Percentiles rank a stretch among this genome's conserved stretches.
phyloP scores from a whole-genome alignment of 805 yeast species.

The Starmerella asiatica region DNA sequence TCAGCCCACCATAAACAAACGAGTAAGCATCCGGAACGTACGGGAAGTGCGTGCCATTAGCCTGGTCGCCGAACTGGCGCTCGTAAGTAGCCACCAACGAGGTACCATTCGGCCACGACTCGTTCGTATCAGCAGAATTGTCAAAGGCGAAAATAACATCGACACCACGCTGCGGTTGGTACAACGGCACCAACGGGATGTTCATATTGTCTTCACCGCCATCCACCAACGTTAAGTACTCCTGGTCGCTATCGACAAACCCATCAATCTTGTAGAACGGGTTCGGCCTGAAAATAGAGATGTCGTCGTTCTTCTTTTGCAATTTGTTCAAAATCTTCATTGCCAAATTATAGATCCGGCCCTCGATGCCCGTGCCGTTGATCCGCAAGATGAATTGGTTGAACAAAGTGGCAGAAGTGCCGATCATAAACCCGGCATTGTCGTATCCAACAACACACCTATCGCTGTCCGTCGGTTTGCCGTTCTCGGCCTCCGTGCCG shows the following conservation, averaged over 20 bases:
- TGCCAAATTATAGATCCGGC: slow-evolving; percentile 36
- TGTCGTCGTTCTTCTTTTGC: slow-evolving; percentile 32
- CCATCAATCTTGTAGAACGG: slow-evolving; percentile 38
- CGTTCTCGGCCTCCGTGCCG: slow-evolving; percentile 48
- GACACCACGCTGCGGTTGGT: slow-evolving; percentile 46
- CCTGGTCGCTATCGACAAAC: slow-evolving; percentile 20
- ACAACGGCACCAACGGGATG: slow-evolving; percentile 51
- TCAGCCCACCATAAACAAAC: slow-evolving; percentile 37
- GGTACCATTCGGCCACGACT: slow-evolving; percentile 29
- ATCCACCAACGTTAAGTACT: slow-evolving; percentile 45
- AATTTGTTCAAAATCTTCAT: slow-evolving; percentile 31
- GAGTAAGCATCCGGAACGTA: slow-evolving; percentile 29
- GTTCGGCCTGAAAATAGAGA: slow-evolving; percentile 60
- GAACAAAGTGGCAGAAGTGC: slow-evolving; percentile 40
- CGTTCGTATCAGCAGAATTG: slow-evolving; percentile 27
- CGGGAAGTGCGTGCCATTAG: slow-evolving; percentile 21
- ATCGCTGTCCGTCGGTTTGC: slow-evolving; percentile 34
- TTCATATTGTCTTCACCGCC: slow-evolving; percentile 74
- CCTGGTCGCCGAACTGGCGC: slow-evolving; percentile 23
- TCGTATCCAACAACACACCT: slow-evolving; percentile 56
- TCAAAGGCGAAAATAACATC: slow-evolving; percentile 49
- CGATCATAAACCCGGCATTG: slow-evolving; percentile 59
- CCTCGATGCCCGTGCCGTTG: slow-evolving; percentile 38
- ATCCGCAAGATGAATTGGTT: slow-evolving; percentile 35
- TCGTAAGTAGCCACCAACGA: slow-evolving; percentile 23